Evolutionary conservation across 1,139 yeast species (phyloP), one percentile per base, ranked within the genome.

Genomic region (Kodamaea anthophila): DNA sequence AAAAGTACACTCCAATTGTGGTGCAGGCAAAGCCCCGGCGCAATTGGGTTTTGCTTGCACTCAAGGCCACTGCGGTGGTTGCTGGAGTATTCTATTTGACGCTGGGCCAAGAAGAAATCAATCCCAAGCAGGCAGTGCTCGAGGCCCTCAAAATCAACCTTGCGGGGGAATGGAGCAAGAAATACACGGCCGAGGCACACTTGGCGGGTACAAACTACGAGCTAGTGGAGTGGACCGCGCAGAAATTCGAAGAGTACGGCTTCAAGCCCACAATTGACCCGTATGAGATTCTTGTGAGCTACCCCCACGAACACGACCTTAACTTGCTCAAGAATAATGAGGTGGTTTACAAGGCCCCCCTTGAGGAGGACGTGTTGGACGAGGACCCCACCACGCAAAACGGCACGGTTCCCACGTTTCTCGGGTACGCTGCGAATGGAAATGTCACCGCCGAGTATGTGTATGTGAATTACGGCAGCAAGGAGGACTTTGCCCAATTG

Each of bases 361-460:
- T 85, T 39, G 62, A 65, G 39, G 96, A 86, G 54, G 95, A 86
- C 47, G 77, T 56, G 9, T 47, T 86, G 23, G 59, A 70, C 9
- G 82, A 82, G 34, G 96, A 87, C 52, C 70, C 74, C 19, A 78
- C 87, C 20, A 69, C 94, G 1, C 49, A 53, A 5, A 61, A 65
- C 10, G 77, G 70, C 27, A 41, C 55, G 9, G 51, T 65, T 24
- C 73, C 73, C 5, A 65, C 71, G 2, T 65, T 65, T 34, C 58
- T 64, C 46, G 66, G 64, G 1, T 66, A 66, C 37, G 66, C 66
- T 15, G 73, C 71, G 27, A 65, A 62, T 42, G 73, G 73, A 12
- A 65, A 65, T 38, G 71, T 63, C 16, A 65, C 71, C 15, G 67
- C 65, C 4, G 50, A 60, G 28, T 65, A 60, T 37, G 61, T 66